Percentiles rank a stretch among this genome's conserved stretches.
Evolutionary conservation across 2,329 filamentous ascomycete species (phyloP).

Genomic region (Cercospora sesami): DNA sequence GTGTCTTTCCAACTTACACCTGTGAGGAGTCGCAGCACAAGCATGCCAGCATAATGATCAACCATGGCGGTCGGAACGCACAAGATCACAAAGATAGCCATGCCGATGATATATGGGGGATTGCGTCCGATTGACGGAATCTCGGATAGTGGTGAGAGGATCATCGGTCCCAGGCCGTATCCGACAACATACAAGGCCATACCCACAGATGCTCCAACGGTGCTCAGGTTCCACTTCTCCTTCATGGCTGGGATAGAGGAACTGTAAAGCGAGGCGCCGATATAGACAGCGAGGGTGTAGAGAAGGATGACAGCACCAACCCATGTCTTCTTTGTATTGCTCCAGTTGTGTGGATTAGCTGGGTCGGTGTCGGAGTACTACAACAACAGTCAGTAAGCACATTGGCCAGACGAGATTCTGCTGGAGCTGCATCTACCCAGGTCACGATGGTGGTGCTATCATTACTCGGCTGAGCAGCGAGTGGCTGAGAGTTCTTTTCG

Average conservation of each 20-base stretch:
- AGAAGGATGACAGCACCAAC: conserved; percentile 36
- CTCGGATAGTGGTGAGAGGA: conserved; percentile 68
- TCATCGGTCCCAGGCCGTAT: conserved; percentile 59
- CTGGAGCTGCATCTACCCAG: conserved; percentile 29
- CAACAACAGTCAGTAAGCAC: background rate
- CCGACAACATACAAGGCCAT: conserved; percentile 56
- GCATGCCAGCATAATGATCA: conserved; percentile 58
- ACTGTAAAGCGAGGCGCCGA: conserved; percentile 54
- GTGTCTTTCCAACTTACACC: conserved; percentile 48
- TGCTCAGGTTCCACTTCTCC: conserved; percentile 51
- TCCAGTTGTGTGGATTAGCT: conserved; percentile 38
- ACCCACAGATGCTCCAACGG: conserved; percentile 55
- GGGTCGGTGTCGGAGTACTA: conserved; percentile 41
- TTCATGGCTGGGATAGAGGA: conserved; percentile 51
- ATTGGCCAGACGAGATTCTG: background rate
- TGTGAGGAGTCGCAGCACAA: conserved; percentile 63
- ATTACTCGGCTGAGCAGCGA: background rate
- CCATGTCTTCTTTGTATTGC: conserved; percentile 33
- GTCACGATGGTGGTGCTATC: conserved; percentile 7
- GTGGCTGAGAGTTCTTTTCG: background rate
- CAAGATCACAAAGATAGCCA: conserved; percentile 68
- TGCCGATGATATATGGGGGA: conserved; percentile 66
- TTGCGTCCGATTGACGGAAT: conserved; percentile 67
- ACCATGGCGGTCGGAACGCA: conserved; percentile 65
- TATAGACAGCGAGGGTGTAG: conserved; percentile 62